phyloP scores from a whole-genome alignment of 2,329 filamentous ascomycete genomes.

The Colletotrichum magnum region DNA sequence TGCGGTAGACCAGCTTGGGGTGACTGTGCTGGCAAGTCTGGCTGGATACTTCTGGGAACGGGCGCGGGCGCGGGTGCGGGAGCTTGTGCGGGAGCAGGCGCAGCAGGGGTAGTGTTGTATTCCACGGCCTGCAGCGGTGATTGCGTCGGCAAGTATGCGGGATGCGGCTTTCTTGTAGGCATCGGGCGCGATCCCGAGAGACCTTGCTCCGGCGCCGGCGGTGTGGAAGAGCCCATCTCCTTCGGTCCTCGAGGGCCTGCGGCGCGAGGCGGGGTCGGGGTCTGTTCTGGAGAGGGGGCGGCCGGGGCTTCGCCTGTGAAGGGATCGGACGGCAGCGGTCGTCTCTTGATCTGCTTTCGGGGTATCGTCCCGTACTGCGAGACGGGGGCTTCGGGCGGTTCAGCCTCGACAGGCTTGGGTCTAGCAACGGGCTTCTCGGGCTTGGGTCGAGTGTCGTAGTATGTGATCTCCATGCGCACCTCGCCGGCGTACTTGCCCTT shows the following conservation, averaged over 20 bases:
- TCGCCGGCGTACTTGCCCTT: constrained; percentile 97
- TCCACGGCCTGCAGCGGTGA: constrained; percentile 69
- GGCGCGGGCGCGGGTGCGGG: not conserved
- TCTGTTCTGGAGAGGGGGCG: constrained; percentile 55
- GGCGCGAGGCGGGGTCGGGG: constrained; percentile 62
- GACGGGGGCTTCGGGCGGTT: constrained; percentile 21
- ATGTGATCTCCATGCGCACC: constrained; percentile 94
- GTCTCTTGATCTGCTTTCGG: constrained; percentile 79
- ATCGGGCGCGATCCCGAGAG: constrained; percentile 36
- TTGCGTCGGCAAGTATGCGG: constrained; percentile 62
- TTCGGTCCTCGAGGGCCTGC: constrained; percentile 34
- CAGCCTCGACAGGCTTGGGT: constrained; percentile 56
- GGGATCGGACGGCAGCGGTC: constrained; percentile 87
- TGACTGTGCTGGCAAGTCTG: constrained; percentile 55
- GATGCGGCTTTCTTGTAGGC: constrained; percentile 49
- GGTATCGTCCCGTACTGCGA: constrained; percentile 60
- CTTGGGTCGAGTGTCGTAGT: constrained; percentile 91
- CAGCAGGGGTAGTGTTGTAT: constrained; percentile 58
- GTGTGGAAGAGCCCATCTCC: constrained; percentile 22
- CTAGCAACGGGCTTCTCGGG: constrained; percentile 77
- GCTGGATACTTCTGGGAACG: constrained; percentile 42
- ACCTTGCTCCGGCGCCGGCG: constrained; percentile 24
- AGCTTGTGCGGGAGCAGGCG: constrained; percentile 43
- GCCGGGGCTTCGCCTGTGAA: constrained; percentile 67
- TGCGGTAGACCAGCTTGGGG: constrained; percentile 44